A percentile compares a stretch with the other conserved stretches of the same genome.
phyloP scores from a whole-genome alignment of 2,329 filamentous ascomycete genomes.

The Aspergillus awamori region DNA sequence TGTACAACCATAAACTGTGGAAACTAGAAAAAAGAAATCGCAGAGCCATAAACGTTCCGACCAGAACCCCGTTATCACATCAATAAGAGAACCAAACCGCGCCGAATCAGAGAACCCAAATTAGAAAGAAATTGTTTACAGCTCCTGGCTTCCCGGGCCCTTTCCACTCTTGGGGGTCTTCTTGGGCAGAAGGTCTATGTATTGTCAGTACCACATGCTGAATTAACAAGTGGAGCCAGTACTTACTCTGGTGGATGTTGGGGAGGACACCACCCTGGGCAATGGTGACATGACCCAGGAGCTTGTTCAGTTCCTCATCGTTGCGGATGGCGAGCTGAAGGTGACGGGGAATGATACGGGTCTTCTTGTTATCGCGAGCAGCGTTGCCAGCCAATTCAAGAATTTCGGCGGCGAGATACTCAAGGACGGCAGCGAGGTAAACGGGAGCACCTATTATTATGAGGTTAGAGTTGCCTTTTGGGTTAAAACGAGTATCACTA shows the following conservation, averaged over 20 bases:
- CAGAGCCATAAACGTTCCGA: conserved; percentile 59
- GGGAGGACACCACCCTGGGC: conserved; percentile 97
- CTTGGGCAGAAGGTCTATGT: conserved; percentile 98
- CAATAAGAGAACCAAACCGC: conserved; percentile 67
- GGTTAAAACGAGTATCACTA: conserved; percentile 30
- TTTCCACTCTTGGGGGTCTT: conserved; percentile 96
- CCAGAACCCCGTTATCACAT: conserved; percentile 78
- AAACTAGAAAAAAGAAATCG: conserved; percentile 52
- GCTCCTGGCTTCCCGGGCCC: conserved; percentile 81
- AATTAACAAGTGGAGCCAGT: conserved; percentile 68
- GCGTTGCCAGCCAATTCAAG: conserved; percentile 98
- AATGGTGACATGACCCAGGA: conserved; percentile 95
- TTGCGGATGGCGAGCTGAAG: conserved; percentile 99
- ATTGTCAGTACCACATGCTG: conserved; percentile 94
- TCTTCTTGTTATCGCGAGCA: conserved; percentile 99
- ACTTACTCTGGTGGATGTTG: conserved; percentile 77
- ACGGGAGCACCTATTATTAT: conserved; percentile 71
- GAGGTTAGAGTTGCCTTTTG: not conserved
- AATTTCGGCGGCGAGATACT: conserved; percentile 98
- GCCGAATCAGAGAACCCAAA: conserved; percentile 69
- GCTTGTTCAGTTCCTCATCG: conserved; percentile 98
- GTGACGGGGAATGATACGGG: conserved; percentile 98
- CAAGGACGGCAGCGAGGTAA: conserved; percentile 94
- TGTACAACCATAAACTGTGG: conserved; percentile 59
- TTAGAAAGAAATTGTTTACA: conserved; percentile 66